Base-by-base conservation (phyloP, 495 filamentous ascomycete genomes). In the Astrocystis sublimbata region DNA sequence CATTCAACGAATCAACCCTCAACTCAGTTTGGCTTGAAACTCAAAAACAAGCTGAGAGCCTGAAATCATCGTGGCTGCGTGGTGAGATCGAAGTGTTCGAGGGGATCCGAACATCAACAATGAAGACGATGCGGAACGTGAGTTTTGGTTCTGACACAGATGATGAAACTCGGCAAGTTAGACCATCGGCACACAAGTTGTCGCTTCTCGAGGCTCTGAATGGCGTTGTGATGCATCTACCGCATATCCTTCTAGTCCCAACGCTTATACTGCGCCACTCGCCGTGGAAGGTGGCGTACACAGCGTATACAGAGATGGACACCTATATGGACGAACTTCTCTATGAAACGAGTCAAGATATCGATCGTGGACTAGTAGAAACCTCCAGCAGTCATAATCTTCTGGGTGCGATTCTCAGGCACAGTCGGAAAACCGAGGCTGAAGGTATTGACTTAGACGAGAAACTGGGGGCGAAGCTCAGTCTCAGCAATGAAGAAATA, bases 1-100 rank as follows among this genome's bases (percentile, higher is more conserved):
- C 68, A 21, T 68, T 68, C 43, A 42, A 41, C 17, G 68, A 70
- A 35, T 41, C 38, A 15, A 41, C 38, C 17, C 38, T 31, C 41
- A 41, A 62, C 36, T 28, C 68, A 68, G 63, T 68, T 35, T 71
- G 68, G 68, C 23, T 1, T 6, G 68, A 71, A 53, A 66, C 60
- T 3, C 23, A 54, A 15, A 54, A 43, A n/a, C 68, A 68, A 30
- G 65, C 62, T 15, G 33, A 63, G 23, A 50, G 4, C 17, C 28
- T 28, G n/a, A 35, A 41, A 1, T 2, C 9, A 4, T 28, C 5
- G 31, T 56, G 53, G 53, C 30, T 38, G 3, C n/a, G n/a, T n/a
- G n/a, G n/a, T n/a, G 9, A 4, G 10, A 30, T 42, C 23, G 30
- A 17, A 10, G 23, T 3, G 12, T 42, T 28, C 10, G 3, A 41